phyloP scores from a whole-genome alignment of 2,329 filamentous ascomycete genomes.

The Alternaria panax region DNA sequence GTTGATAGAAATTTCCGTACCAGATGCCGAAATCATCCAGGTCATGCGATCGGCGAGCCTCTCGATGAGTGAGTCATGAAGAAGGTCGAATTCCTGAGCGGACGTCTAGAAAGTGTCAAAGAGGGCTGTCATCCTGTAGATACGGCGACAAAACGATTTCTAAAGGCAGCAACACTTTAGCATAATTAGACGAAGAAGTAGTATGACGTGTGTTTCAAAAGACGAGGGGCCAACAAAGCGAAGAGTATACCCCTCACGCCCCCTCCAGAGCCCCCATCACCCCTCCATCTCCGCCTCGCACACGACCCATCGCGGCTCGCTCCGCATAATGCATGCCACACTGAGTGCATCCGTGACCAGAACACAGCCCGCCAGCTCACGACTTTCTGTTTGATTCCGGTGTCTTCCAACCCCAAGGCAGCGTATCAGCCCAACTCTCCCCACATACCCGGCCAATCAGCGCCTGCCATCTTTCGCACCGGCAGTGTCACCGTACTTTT shows the following conservation, averaged over 20 bases:
- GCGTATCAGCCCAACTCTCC: conserved; percentile 37
- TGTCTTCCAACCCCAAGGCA: conserved; percentile 35
- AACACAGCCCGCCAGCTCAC: conserved; percentile 34
- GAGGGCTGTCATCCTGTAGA: neutral
- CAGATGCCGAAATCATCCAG: conserved; percentile 1
- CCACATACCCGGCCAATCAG: conserved; percentile 43
- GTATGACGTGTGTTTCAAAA: conserved; percentile 17
- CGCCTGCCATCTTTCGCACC: conserved; percentile 33
- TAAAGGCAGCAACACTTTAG: conserved; percentile 5
- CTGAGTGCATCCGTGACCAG: conserved; percentile 15
- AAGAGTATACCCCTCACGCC: neutral
- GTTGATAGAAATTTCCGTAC: neutral
- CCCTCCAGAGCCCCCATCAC: conserved; percentile 6
- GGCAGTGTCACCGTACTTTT: conserved; percentile 45
- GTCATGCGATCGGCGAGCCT: neutral
- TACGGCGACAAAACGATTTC: neutral
- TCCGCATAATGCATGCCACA: conserved; percentile 19
- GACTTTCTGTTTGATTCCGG: conserved; percentile 33
- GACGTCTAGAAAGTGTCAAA: neutral
- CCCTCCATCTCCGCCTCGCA: conserved; percentile 13
- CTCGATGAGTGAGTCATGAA: conserved; percentile 3
- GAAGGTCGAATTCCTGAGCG: too few species aligned
- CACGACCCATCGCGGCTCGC: conserved; percentile 23
- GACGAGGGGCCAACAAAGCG: conserved; percentile 11
- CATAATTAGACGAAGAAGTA: conserved; percentile 19